Percentiles rank a stretch among this genome's conserved stretches.
Conservation (phyloP, 345 rosid genomes). For the Aquilaria malaccensis region DNA sequence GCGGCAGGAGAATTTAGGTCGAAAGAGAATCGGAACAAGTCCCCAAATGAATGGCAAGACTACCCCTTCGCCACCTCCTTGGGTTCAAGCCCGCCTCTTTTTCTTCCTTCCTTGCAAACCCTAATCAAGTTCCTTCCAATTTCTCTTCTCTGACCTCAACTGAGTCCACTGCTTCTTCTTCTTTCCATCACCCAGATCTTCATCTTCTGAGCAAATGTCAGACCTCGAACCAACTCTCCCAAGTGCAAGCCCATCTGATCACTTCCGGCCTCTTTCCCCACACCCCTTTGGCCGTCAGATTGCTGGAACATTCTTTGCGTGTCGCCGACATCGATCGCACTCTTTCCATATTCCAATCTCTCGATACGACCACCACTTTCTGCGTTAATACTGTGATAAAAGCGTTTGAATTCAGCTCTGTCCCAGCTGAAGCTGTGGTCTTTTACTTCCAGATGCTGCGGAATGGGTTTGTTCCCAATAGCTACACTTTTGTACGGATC, state of each 20-base stretch:
- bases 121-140: slow-evolving; percentile 4
- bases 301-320: slow-evolving; percentile 37
- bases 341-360: slow-evolving; percentile 29
- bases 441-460: slow-evolving; percentile 41
- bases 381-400: slow-evolving; percentile 40
- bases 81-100: slow-evolving; percentile 24
- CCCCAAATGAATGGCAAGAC: slow-evolving; percentile 66
- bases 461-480: slow-evolving; percentile 47
- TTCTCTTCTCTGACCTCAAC: slow-evolving; percentile 14
- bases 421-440: slow-evolving; percentile 29
- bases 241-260: slow-evolving; percentile 53
- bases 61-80: slow-evolving; percentile 35
- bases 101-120: slow-evolving; percentile 6
- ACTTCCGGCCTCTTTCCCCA: slow-evolving; percentile 40
- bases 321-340: slow-evolving; percentile 37
- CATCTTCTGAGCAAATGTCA: slow-evolving; percentile 29
- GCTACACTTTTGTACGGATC: slow-evolving; percentile 52
- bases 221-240: slow-evolving; percentile 28
- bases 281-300: slow-evolving; percentile 39
- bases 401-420: slow-evolving; percentile 35
- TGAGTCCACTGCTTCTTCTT: slow-evolving; percentile 13
- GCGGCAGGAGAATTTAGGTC: slow-evolving; percentile 6
- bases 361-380: slow-evolving; percentile 30
- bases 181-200: slow-evolving; percentile 18
- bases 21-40: neutral